Evolutionary conservation across 176 grass and related monocot species (phyloP).

Genomic region (Triticum aestivum): IWGSC_CS_RefSeq_v2.1 NC_057799.1:82357000-82357499

Average conservation of each 20-base stretch:
- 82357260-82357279: conserved; percentile 1
- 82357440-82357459: conserved; percentile 24
- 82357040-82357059: conserved; percentile 30
- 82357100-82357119: conserved; percentile 44
- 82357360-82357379: background rate
- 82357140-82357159: conserved; percentile 19
- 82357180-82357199: conserved; percentile 15
- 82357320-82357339: background rate
- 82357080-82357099: conserved; percentile 38
- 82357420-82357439: conserved; percentile 16
- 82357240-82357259: conserved; percentile 8
- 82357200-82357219: conserved; percentile 16
- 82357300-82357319: background rate
- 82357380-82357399: conserved; percentile 37
- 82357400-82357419: conserved; percentile 14
- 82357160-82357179: conserved; percentile 14
- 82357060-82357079: conserved; percentile 45
- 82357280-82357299: background rate
- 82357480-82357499: background rate
- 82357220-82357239: background rate
- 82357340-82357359: background rate
- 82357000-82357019: conserved; percentile 15
- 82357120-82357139: conserved; percentile 24
- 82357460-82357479: conserved; percentile 2
- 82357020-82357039: conserved; percentile 23